phyloP scores from a whole-genome alignment of 2,329 filamentous ascomycete species.

The Claviceps capensis region DNA sequence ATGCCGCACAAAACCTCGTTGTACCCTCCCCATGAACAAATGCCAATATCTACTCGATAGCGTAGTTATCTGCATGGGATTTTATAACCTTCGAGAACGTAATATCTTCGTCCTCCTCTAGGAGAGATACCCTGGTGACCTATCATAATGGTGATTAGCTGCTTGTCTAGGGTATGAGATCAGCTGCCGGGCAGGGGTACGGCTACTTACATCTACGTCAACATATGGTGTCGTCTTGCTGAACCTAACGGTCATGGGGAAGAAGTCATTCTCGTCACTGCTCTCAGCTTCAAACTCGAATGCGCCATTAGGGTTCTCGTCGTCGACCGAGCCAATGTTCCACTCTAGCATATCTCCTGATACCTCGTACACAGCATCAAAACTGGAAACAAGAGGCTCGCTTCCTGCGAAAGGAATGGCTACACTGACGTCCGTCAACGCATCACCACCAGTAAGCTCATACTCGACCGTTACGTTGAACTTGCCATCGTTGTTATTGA shows the following conservation, averaged over 20 bases:
- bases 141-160: constrained; percentile 13
- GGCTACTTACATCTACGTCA: constrained; percentile 73
- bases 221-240: constrained; percentile 75
- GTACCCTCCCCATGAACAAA: neutral
- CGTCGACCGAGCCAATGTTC: constrained; percentile 77
- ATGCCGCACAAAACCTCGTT: neutral
- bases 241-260: constrained; percentile 91
- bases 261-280: constrained; percentile 84
- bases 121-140: constrained; percentile 55
- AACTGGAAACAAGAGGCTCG: constrained; percentile 82
- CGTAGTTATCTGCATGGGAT: constrained; percentile 61
- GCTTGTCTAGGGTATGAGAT: neutral
- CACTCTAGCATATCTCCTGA: constrained; percentile 87
- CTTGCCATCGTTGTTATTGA: constrained; percentile 73
- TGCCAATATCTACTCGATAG: constrained; percentile 48
- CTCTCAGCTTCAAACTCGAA: constrained; percentile 94
- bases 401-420: constrained; percentile 73
- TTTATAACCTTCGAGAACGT: constrained; percentile 73
- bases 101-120: constrained; percentile 67
- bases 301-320: constrained; percentile 67
- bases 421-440: constrained; percentile 72
- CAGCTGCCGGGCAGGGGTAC: neutral
- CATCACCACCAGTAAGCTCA: constrained; percentile 70
- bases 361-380: constrained; percentile 89
- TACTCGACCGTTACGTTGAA: constrained; percentile 93